These are phyloP conservation scores for Fraxinus ornus DNA, from an alignment of 305 asterid species.

Conservation along the genomic window DNA sequence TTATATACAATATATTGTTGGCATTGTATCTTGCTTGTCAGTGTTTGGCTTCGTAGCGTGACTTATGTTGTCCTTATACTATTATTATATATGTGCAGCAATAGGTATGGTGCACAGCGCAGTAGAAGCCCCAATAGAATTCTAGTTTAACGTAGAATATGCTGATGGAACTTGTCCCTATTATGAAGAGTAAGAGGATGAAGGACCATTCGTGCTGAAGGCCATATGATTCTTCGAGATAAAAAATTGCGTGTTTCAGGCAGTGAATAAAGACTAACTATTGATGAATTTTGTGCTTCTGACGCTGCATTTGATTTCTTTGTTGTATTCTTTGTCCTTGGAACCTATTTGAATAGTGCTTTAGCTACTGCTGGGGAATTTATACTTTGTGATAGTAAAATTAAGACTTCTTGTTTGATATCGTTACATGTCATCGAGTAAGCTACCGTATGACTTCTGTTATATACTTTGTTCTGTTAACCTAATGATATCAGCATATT, in stretches of 20 bases:
- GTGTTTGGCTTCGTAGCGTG: not conserved
- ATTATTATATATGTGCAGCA: not conserved
- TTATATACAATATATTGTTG: not conserved
- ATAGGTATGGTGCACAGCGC: slow-evolving; percentile 42
- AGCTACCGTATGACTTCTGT: not conserved
- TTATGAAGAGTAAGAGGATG: not conserved
- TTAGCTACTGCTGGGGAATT: not conserved
- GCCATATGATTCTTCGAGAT: not conserved
- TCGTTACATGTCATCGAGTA: not conserved
- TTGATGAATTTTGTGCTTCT: not conserved
- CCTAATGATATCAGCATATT: no score
- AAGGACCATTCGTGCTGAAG: not conserved
- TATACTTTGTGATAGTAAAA: not conserved
- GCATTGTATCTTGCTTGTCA: not conserved
- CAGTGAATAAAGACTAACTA: not conserved
- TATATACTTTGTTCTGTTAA: no score
- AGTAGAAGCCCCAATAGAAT: slow-evolving; percentile 59
- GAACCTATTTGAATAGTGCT: not conserved
- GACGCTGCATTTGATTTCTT: not conserved
- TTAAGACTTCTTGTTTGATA: not conserved
- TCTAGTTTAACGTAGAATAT: slow-evolving; percentile 12
- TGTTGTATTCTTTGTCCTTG: not conserved
- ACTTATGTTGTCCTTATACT: not conserved
- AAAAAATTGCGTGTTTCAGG: not conserved
- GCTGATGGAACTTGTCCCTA: not conserved